phyloP scores from a whole-genome alignment of 2,329 filamentous ascomycete species.

The Curvularia lunata region DNA sequence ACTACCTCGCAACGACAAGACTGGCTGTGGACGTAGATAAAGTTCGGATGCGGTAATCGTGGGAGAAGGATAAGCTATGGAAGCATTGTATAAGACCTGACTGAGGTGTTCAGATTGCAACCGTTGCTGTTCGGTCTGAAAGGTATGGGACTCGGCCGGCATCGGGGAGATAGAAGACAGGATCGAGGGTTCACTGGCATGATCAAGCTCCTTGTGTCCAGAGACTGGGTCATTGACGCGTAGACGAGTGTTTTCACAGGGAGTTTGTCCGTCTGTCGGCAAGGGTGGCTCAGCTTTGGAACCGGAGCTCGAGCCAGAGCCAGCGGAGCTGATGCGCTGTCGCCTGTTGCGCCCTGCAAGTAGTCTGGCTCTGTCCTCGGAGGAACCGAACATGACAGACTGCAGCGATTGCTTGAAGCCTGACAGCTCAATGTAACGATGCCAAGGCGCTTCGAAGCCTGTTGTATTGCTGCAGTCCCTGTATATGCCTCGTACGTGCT shows the following conservation, averaged over 20 bases:
- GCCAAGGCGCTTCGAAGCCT: not conserved
- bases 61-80: slow-evolving; percentile 1
- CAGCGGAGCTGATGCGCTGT: slow-evolving; percentile 32
- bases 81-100: slow-evolving; percentile 30
- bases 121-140: slow-evolving; percentile 24
- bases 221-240: not conserved
- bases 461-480: not conserved
- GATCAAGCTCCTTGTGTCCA: too few relatives aligned
- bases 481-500: slow-evolving; percentile 3
- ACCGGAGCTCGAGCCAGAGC: slow-evolving; percentile 22
- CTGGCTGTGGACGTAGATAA: not conserved
- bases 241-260: not conserved
- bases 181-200: not conserved
- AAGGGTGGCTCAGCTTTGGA: not conserved
- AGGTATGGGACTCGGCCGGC: slow-evolving; percentile 1
- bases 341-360: slow-evolving; percentile 42
- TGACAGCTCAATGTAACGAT: not conserved
- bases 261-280: not conserved
- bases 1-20: slow-evolving; percentile 23
- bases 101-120: slow-evolving; percentile 35
- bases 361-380: slow-evolving; percentile 44
- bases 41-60: not conserved
- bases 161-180: slow-evolving; percentile 7
- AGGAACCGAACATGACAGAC: slow-evolving; percentile 41
- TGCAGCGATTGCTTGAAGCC: slow-evolving; percentile 1